phyloP scores from a whole-genome alignment of 1,284 basidiomycete genomes.

The Trichosporon sp. region DNA sequence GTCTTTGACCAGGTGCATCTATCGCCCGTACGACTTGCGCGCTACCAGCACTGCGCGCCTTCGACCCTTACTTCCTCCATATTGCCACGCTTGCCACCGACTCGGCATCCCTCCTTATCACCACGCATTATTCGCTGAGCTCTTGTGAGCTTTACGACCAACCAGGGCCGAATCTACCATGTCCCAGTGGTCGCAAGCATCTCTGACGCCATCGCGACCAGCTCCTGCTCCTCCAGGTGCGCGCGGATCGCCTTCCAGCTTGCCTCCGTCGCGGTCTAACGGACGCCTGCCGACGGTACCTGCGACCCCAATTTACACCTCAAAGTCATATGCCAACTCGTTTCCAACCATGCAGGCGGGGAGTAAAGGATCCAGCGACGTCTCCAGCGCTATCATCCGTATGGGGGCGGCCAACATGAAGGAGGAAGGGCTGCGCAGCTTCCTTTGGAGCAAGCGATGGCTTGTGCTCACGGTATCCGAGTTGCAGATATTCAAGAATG shows the following conservation, averaged over 20 bases:
- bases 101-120: too few relatives aligned
- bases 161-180: too few relatives aligned
- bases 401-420: constrained; percentile 70
- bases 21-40: neutral
- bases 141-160: too few relatives aligned
- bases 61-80: neutral
- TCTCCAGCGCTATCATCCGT: constrained; percentile 25
- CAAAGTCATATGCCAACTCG: constrained; percentile 31
- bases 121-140: too few relatives aligned
- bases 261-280: neutral
- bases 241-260: constrained; percentile 9
- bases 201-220: constrained; percentile 38
- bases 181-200: constrained; percentile 29
- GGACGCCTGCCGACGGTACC: neutral
- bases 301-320: constrained; percentile 13
- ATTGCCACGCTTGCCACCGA: neutral
- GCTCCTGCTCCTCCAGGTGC: constrained; percentile 34
- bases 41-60: neutral
- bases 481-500: constrained; percentile 82
- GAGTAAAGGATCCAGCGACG: constrained; percentile 9
- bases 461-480: constrained; percentile 75
- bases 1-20: neutral
- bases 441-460: constrained; percentile 87
- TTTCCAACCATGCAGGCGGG: constrained; percentile 26
- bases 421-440: constrained; percentile 78